Evolutionary conservation across 2,329 filamentous ascomycete species (phyloP).

Genomic region (Sclerotinia nivalis): DNA sequence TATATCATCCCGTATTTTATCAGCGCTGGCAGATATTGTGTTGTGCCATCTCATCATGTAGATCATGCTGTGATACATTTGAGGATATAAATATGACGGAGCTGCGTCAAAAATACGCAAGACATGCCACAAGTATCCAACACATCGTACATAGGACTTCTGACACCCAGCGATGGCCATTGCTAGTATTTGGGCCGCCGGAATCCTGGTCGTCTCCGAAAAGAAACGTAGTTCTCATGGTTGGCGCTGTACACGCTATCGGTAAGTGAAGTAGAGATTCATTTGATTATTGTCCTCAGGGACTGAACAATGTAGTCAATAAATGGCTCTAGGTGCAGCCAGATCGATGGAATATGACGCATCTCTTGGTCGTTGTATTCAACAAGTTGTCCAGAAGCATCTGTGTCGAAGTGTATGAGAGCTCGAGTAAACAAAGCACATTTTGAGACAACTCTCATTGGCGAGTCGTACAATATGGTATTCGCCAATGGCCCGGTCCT

Average conservation of each 20-base stretch:
- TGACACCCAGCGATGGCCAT: not conserved
- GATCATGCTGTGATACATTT: not conserved
- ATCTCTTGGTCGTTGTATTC: not conserved
- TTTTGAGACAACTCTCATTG: conserved; percentile 42
- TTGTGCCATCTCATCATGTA: conserved; percentile 47
- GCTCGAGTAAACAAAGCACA: not conserved
- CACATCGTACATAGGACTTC: not conserved
- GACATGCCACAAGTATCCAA: not conserved
- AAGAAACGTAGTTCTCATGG: not conserved
- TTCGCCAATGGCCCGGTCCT: conserved; percentile 35
- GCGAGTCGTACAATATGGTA: conserved; percentile 44
- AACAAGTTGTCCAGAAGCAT: not conserved
- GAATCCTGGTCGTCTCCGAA: not conserved
- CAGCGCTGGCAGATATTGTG: conserved; percentile 43
- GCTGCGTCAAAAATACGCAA: not conserved
- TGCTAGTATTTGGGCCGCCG: not conserved
- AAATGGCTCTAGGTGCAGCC: not conserved
- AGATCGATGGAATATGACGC: not conserved
- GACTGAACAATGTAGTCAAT: not conserved
- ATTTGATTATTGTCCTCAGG: not conserved
- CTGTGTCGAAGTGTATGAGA: not conserved
- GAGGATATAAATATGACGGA: not conserved
- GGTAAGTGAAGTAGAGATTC: not conserved
- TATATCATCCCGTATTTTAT: conserved; percentile 51
- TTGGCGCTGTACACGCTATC: not conserved